Conservation (phyloP, 768 basidiomycete genomes). For the Leccinum variicolor region DNA sequence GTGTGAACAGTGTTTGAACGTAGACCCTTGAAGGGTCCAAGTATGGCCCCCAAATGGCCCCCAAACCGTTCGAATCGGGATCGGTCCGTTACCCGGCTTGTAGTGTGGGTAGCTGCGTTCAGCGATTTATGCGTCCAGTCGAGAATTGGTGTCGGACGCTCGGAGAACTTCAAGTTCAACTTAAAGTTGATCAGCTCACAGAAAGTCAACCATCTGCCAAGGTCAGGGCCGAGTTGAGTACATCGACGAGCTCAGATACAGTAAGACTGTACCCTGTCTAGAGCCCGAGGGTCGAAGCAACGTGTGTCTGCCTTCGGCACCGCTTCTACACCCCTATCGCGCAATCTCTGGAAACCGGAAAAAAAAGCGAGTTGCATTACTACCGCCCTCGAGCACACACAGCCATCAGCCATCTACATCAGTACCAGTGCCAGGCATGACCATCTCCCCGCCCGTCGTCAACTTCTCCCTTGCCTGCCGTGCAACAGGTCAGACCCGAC, state of each 20-base stretch:
- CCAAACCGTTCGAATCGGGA: too few species aligned
- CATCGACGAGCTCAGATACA: neutral
- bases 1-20: neutral
- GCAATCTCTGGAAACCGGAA: neutral
- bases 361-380: neutral
- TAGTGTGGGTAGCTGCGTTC: too few species aligned
- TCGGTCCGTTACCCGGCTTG: too few species aligned
- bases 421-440: conserved; percentile 12
- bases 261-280: neutral
- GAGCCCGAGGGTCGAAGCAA: neutral
- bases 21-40: too few species aligned
- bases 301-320: neutral
- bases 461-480: conserved; percentile 31
- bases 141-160: too few species aligned
- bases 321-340: neutral
- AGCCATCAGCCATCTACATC: conserved; percentile 14
- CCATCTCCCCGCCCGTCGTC: conserved; percentile 12
- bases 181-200: too few species aligned
- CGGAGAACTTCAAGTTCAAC: too few species aligned
- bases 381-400: neutral
- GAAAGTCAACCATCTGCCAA: neutral
- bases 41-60: too few species aligned
- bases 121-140: too few species aligned
- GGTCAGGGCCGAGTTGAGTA: neutral
- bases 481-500: neutral